Evolutionary conservation across 805 yeast genomes (phyloP).

Genomic region (Candida tibetensis): DNA sequence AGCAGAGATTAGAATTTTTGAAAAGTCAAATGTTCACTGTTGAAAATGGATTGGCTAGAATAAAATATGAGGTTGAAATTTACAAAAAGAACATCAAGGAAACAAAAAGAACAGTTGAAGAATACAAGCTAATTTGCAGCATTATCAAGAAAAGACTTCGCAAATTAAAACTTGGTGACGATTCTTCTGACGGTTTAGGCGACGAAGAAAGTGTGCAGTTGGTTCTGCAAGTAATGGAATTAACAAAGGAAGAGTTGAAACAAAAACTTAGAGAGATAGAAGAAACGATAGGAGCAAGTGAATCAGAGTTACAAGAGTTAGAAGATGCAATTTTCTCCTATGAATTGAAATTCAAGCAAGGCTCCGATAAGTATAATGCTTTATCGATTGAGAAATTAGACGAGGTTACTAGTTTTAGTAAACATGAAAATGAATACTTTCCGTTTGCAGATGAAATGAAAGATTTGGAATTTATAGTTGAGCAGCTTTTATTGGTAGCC

Average conservation of each 20-base stretch:
- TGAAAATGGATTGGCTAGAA: constrained; percentile 15
- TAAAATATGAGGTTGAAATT: constrained; percentile 20
- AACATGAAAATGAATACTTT: constrained; percentile 21
- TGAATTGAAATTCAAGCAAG: constrained; percentile 11
- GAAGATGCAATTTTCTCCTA: constrained; percentile 7
- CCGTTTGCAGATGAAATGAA: constrained; percentile 44
- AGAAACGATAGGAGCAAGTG: constrained; percentile 5
- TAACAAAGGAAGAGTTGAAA: constrained; percentile 11
- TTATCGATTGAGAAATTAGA: constrained; percentile 10
- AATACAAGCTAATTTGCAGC: constrained; percentile 13
- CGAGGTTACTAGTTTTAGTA: constrained; percentile 7
- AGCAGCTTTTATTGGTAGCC: constrained; percentile 68
- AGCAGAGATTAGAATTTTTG: constrained; percentile 13
- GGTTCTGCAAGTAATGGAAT: constrained; percentile 10
- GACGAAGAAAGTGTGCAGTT: constrained; percentile 14
- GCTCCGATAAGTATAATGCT: constrained; percentile 9
- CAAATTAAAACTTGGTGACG: constrained; percentile 15
- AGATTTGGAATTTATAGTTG: constrained; percentile 69
- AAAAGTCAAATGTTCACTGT: constrained; percentile 16
- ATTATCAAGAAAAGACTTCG: constrained; percentile 13
- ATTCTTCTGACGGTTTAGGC: constrained; percentile 16
- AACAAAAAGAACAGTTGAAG: constrained; percentile 8
- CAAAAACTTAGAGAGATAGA: constrained; percentile 10
- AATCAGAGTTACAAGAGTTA: constrained; percentile 6
- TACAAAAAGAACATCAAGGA: constrained; percentile 11